Percentiles rank a stretch among this genome's conserved stretches.
phyloP scores from a whole-genome alignment of 768 basidiomycete genomes.

The Thelephora aurantiotincta region DNA sequence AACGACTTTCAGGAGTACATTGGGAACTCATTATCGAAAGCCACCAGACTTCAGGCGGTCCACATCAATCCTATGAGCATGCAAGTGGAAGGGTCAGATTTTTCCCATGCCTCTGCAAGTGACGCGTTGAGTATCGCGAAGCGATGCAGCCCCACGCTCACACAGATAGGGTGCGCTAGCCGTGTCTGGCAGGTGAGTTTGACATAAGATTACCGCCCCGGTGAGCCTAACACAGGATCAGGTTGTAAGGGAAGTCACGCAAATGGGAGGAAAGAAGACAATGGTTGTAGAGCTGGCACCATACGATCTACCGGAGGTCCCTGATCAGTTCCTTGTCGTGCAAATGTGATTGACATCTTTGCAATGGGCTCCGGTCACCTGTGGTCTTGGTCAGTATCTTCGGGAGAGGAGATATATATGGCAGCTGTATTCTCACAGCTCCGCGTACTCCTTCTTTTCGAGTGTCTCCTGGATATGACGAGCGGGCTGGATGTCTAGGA shows the following conservation, averaged over 20 bases:
- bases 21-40: constrained; percentile 26
- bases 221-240: not conserved
- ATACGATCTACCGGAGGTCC: constrained; percentile 53
- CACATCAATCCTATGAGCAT: constrained; percentile 40
- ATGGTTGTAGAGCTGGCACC: constrained; percentile 26
- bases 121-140: constrained; percentile 22
- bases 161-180: constrained; percentile 54
- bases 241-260: constrained; percentile 33
- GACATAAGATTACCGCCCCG: not conserved
- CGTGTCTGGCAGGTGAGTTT: constrained; percentile 52
- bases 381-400: no score
- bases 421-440: no score
- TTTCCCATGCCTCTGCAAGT: no score
- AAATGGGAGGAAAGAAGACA: constrained; percentile 23
- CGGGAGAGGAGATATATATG: no score
- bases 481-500: no score
- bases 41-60: constrained; percentile 34
- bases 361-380: no score
- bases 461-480: no score
- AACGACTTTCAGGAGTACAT: constrained; percentile 22
- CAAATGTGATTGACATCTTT: constrained; percentile 34
- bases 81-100: no score
- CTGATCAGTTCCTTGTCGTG: constrained; percentile 61
- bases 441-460: no score
- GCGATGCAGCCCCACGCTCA: constrained; percentile 35